Evolutionary conservation across 768 basidiomycete species (phyloP).

Genomic region (Macrolepiota albuminosa): DNA sequence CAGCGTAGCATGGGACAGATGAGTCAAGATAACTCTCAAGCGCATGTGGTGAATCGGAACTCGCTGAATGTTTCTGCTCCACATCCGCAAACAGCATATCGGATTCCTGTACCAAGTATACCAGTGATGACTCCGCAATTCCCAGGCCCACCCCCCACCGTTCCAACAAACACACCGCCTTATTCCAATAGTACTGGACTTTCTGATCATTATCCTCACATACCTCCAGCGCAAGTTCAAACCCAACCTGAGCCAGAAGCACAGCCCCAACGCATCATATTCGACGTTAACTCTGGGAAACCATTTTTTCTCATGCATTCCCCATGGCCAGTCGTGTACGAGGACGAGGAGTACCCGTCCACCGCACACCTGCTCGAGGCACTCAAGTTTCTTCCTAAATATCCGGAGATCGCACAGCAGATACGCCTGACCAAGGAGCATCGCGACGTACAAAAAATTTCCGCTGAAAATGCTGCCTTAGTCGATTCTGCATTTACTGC

Average conservation of each 20-base stretch:
- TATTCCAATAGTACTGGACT: background rate
- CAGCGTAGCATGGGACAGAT: background rate
- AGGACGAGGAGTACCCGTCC: slow-evolving; percentile 54
- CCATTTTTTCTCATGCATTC: slow-evolving; percentile 64
- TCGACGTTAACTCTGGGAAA: slow-evolving; percentile 36
- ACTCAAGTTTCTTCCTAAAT: slow-evolving; percentile 53
- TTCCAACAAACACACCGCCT: background rate
- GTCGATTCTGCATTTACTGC: background rate
- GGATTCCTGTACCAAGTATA: background rate
- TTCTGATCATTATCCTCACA: background rate
- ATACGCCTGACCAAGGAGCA: slow-evolving; percentile 41
- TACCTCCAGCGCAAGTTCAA: background rate
- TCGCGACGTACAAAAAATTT: slow-evolving; percentile 33
- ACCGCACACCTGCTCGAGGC: slow-evolving; percentile 77
- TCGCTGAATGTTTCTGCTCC: background rate
- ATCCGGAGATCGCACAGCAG: slow-evolving; percentile 40
- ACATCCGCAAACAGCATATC: background rate
- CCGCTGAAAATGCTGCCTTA: slow-evolving; percentile 36
- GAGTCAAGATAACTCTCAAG: background rate
- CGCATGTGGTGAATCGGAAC: background rate
- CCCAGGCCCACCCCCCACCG: background rate
- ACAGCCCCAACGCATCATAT: slow-evolving; percentile 21
- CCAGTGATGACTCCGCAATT: background rate
- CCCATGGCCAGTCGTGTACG: slow-evolving; percentile 53
- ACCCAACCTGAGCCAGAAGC: background rate